Base-by-base conservation (phyloP, 345 rosid species). In the Eucalyptus marginata region DNA sequence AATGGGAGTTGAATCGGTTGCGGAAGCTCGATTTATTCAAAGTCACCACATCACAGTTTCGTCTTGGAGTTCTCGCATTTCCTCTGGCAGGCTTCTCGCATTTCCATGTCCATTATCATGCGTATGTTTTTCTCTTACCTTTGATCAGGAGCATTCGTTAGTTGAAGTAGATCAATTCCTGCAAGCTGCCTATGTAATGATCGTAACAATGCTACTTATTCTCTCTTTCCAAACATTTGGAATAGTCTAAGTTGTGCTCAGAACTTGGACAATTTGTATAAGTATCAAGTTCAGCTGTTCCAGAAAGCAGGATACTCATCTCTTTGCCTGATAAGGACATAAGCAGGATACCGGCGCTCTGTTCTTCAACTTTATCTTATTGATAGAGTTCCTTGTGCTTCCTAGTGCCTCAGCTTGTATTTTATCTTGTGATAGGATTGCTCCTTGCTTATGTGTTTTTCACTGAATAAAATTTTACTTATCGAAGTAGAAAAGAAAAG, bases 21-120 rank as follows among this genome's bases (percentile, higher is more conserved):
- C 66, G 0, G 2, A 27, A 11, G 66, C 66, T 56, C 0, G 27
- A 8, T 56, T 56, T 56, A 22, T 0, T 0, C 27, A 8, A 22
- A 56, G 25, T 22, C 59, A 8, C 0, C 11, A 22, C 59, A 8
- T 54, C 11, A 54, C 1, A 56, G 59, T 56, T 49, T 49, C 6
- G 51, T 20, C 27, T 54, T 20, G 4, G 27, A 54, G 59, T 20
- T 54, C 59, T 54, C 59, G 25, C 59, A 54, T 54, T 54, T 54
- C 59, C 59, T 3, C 27, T 54, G 25, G 27, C 25, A 54, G 59
- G 59, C 59, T 54, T 20, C 59, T 20, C 27, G 59, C n/a, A n/a
- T n/a, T 54, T 54, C 27, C 59, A 54, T 54, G 59, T 54, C 59
- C 59, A 54, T 54, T 8, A 8, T 7, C 59, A 20, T 54, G 58